These are phyloP conservation scores for Asterochloris erici DNA, from an alignment of 139 green algal species.

Conservation along the genomic window DNA sequence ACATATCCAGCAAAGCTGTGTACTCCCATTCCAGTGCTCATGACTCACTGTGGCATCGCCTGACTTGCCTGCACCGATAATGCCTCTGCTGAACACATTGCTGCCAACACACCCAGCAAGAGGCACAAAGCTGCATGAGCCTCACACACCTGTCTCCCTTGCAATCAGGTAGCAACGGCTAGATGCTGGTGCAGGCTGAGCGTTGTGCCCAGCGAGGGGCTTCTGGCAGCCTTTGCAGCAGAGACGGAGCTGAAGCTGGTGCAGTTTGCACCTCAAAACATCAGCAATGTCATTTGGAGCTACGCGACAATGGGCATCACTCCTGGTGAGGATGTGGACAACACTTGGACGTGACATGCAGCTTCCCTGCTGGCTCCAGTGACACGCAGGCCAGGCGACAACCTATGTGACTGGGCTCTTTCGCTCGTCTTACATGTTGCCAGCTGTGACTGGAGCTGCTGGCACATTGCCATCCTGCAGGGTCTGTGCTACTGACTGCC, in stretches of 20 bases:
- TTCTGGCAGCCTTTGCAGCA: conserved; percentile 1
- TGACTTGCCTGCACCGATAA: no score
- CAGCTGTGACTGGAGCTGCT: background rate
- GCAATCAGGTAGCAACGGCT: no score
- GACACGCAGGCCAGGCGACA: background rate
- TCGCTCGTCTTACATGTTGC: background rate
- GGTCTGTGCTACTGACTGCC: conserved; percentile 3
- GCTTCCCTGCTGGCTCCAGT: background rate
- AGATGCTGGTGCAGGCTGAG: background rate
- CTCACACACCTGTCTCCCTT: no score
- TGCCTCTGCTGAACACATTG: no score
- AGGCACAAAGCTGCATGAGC: no score
- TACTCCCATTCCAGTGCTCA: no score
- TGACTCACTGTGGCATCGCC: no score
- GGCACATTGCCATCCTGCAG: background rate
- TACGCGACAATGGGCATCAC: conserved; percentile 23
- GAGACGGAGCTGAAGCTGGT: conserved; percentile 6
- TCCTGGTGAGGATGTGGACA: background rate
- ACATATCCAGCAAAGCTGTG: no score
- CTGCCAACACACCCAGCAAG: no score
- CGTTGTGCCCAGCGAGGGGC: background rate
- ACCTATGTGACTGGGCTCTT: background rate
- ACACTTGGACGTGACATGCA: background rate
- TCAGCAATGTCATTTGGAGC: conserved; percentile 42
- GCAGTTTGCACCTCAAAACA: conserved; percentile 30